Evolutionary conservation across 208 protist species (phyloP), one percentile per base, ranked within the genome.

Genomic region (Leishmania aethiopica): DNA sequence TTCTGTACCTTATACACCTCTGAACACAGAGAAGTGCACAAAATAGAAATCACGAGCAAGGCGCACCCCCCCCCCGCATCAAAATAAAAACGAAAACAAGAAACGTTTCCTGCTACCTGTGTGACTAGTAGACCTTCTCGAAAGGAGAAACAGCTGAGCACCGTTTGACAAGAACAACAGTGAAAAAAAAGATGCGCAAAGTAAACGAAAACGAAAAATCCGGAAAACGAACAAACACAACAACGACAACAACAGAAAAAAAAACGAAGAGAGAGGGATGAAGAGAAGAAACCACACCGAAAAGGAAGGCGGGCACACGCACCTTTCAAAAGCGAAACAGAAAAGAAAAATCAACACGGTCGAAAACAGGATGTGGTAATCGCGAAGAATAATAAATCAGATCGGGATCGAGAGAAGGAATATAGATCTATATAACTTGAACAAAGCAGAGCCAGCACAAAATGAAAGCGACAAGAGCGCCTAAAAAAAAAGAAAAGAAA

Each of bases 171-270:
- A 8, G 1, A 55, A 55, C 49, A 60, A 45, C 10, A 25, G n/a
- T n/a, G n/a, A 55, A 59, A 72, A 72, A 79, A 55, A 72, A 79
- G 37, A 40, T 45, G 42, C 13, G 69, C 22, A 22, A 19, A 51
- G 0, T 13, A 76, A 76, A 57, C 37, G 8, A 32, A 0, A 62
- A 37, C 0, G 2, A 76, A n/a, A 57, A 60, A 76, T 11, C 19
- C 2, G 1, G 51, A 55, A 55, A 22, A 55, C 15, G 15, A 53
- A 0, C 10, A 76, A 57, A 57, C 73, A 25, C n/a, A 28, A 11
- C 40, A 19, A 45, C 1, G 8, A 76, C 45, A 35, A 2, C 40
- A 51, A 17, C 13, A 8, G 2, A 32, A 59, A 51, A n/a, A 76
- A 51, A 49, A 59, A 76, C 42, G 47, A 51, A 42, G n/a, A 59